Conservation (phyloP, 2,329 filamentous ascomycete species). For the Alternaria sp. region DNA sequence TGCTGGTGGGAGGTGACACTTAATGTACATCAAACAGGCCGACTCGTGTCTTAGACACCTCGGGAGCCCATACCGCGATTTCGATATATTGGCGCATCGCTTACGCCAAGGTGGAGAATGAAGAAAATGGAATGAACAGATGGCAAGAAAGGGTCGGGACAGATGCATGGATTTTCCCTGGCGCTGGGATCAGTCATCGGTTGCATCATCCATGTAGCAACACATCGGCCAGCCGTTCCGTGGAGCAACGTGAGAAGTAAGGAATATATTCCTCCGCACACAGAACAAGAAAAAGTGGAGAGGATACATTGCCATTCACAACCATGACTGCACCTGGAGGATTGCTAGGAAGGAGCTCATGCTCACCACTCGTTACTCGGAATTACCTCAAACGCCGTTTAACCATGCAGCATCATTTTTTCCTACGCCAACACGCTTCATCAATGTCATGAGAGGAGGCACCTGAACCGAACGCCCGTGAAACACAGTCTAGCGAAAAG, state of each 20-base stretch:
- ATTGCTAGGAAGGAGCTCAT: background rate
- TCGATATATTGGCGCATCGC: background rate
- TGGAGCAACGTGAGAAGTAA: background rate
- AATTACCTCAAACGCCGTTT: background rate
- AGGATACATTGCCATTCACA: background rate
- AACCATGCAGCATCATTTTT: background rate
- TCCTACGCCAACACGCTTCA: slow-evolving; percentile 7
- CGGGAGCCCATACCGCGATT: background rate
- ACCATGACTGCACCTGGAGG: background rate
- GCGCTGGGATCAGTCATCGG: background rate
- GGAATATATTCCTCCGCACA: background rate
- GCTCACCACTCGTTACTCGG: background rate
- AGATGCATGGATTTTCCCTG: background rate
- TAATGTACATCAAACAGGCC: slow-evolving; percentile 9
- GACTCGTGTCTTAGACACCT: background rate
- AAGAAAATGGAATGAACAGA: background rate
- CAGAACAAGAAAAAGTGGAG: background rate
- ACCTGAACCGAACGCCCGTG: slow-evolving; percentile 3
- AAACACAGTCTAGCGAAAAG: slow-evolving; percentile 3
- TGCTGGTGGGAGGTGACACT: background rate
- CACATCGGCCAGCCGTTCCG: background rate
- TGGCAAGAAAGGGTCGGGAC: background rate
- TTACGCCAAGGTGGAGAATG: background rate
- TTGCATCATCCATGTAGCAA: background rate
- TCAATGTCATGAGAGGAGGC: slow-evolving; percentile 1